Evolutionary conservation across 768 basidiomycete genomes (phyloP).

Genomic region (Vararia minispora): DNA sequence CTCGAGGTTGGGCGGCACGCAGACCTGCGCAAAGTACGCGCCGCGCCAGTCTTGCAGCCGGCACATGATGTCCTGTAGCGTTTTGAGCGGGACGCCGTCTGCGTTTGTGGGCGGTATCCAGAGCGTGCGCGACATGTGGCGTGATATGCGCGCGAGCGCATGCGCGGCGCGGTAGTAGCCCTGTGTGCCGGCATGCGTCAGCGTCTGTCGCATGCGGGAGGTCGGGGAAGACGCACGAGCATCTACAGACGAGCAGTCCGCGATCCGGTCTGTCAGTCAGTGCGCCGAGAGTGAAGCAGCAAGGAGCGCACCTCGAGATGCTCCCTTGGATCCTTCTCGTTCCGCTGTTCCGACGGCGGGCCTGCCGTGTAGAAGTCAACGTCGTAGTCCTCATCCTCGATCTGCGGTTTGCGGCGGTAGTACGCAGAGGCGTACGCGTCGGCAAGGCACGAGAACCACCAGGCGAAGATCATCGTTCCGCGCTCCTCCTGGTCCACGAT

Average conservation of each 20-base stretch:
- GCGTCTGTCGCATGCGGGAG: slow-evolving; percentile 8
- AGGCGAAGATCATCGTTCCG: slow-evolving; percentile 82
- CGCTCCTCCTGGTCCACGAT: slow-evolving; percentile 67
- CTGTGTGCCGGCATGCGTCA: slow-evolving; percentile 26
- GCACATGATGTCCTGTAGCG: slow-evolving; percentile 43
- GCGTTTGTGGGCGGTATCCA: slow-evolving; percentile 72
- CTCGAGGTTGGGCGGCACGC: slow-evolving; percentile 78
- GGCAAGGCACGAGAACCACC: slow-evolving; percentile 86
- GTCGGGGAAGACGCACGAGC: slow-evolving; percentile 37
- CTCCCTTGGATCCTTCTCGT: slow-evolving; percentile 42
- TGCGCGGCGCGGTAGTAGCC: slow-evolving; percentile 79
- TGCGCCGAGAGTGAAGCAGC: neutral
- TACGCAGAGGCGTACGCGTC: slow-evolving; percentile 81
- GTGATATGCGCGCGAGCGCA: slow-evolving; percentile 72
- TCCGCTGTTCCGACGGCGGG: slow-evolving; percentile 20
- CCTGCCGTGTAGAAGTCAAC: slow-evolving; percentile 78
- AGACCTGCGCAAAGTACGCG: slow-evolving; percentile 63
- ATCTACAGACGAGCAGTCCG: too few relatives aligned
- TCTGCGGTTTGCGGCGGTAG: slow-evolving; percentile 71
- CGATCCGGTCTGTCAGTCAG: too few relatives aligned
- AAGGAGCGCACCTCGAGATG: slow-evolving; percentile 55
- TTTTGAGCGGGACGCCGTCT: slow-evolving; percentile 65
- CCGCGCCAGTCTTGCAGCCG: slow-evolving; percentile 65
- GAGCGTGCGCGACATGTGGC: slow-evolving; percentile 69
- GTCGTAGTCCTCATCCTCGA: slow-evolving; percentile 80